Evolutionary conservation across 176 grass and related monocot species (phyloP), one percentile per base, ranked within the genome.

Genomic region (Cenchrus purpureus): DNA sequence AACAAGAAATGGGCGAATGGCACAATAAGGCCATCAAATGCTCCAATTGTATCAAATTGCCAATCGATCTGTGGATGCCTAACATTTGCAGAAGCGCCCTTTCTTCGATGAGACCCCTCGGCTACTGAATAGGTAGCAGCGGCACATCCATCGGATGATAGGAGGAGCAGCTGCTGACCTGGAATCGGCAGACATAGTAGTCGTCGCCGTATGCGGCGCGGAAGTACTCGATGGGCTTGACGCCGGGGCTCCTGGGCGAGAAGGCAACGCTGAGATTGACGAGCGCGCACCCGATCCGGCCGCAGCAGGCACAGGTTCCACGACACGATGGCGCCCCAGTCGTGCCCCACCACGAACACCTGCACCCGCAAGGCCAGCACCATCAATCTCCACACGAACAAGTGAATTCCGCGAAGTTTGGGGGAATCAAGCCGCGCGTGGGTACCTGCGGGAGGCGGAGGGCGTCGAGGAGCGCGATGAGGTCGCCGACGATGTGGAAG

Each of bases 331-430:
- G 95, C 92, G 69, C 95, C 95, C 92, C 90, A 97, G 59, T 93
- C 94, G 63, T 97, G 92, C 51, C 91, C 94, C 29, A 97, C 94
- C 46, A 97, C 82, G 86, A 94, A 94, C 58, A 90, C 92, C 92
- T 94, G 73, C 65, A 19, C 57, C 17, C 31, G 61, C 59, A 66
- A 68, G 7, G 12, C 34, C 22, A 56, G 20, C 68, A 34, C 77
- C 45, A 13, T 68, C 54, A 80, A 15, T 7, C 56, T 4, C 65
- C 14, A 4, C 12, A 34, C 2, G 12, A 7, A 1, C 58, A 6
- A 60, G 58, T 10, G 22, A 22, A 22, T 60, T 10, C 20, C 8
- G 12, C 64, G 5, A 16, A 32, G 37, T 40, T 15, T 29, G 67
- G 56, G 40, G 15, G 16, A 13, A 48, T 53, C 15, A 13, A 0